Evolutionary conservation across 352 stramenopile species (phyloP), one percentile per base, ranked within the genome.

Genomic region (Pythium guiyangense): DNA sequence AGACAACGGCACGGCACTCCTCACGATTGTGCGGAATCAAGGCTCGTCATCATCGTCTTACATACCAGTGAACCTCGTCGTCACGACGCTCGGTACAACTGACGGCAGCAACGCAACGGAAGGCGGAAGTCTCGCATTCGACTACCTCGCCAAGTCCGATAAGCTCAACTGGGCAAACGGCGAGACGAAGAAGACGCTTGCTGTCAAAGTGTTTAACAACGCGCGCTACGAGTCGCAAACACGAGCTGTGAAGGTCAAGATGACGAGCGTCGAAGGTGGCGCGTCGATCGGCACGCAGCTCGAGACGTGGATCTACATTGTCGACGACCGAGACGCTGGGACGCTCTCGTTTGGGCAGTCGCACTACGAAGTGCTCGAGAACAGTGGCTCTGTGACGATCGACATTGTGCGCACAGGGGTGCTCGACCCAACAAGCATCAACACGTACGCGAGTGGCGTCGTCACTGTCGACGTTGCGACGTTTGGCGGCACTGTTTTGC

Each of bases 131-230:
- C 58, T 74, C 39, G 80, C 76, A n/a, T 88, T 83, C 49, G 80
- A 91, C 44, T 91, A 87, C 61, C 44, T 76, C 26, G 64, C 64
- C 4, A 66, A 68, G 15, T 79, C 71, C 1, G 69, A 84, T 31
- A 62, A 76, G 17, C 60, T 89, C 11, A 74, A 37, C 17, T 91
- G 80, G 80, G 67, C 66, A 14, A 77, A 83, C 6, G 73, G 63
- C 37, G 74, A 89, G 57, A 68, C 60, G 5, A 71, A 42, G 26
- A 84, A 91, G 56, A 74, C 59, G 0, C 88, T 91, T 26, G 53
- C 72, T 0, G 71, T 91, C 29, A 84, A 77, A 42, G 46, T 91
- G 5, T 89, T 89, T 53, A 91, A 91, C 62, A 91, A 89, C 60
- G 69, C 75, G 1, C 67, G 64, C 34, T 89, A 91, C 63, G 59